Evolutionary conservation across 2,329 filamentous ascomycete genomes (phyloP).

Genomic region (Fusarium sp.): DNA sequence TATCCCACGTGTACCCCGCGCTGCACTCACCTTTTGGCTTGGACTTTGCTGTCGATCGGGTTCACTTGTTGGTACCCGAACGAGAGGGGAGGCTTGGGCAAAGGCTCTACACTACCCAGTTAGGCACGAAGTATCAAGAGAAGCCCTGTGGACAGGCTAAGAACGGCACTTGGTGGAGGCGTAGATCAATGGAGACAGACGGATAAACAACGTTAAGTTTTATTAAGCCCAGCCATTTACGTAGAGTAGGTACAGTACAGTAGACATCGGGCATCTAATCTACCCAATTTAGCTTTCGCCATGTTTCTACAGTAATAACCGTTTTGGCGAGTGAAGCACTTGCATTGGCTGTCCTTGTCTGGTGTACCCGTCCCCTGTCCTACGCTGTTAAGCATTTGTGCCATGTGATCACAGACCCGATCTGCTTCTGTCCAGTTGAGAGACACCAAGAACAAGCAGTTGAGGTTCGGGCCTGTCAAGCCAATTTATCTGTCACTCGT

Average conservation of each 20-base stretch:
- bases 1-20: slow-evolving; percentile 42
- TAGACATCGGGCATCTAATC: slow-evolving; percentile 27
- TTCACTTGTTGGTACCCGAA: slow-evolving; percentile 38
- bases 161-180: slow-evolving; percentile 39
- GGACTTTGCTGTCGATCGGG: slow-evolving; percentile 27
- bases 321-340: slow-evolving; percentile 18
- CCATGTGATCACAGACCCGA: slow-evolving; percentile 23
- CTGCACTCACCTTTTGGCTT: slow-evolving; percentile 30
- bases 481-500: slow-evolving; percentile 20
- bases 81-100: slow-evolving; percentile 27
- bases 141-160: slow-evolving; percentile 8
- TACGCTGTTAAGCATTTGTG: slow-evolving; percentile 30
- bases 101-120: slow-evolving; percentile 23
- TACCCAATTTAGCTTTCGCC: slow-evolving; percentile 14
- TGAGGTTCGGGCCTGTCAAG: slow-evolving; percentile 18
- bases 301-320: slow-evolving; percentile 7
- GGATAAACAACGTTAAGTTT: background rate
- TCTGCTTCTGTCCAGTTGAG: slow-evolving; percentile 1
- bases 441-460: background rate
- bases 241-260: background rate
- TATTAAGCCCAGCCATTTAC: background rate
- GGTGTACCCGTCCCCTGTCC: slow-evolving; percentile 21
- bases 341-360: slow-evolving; percentile 23
- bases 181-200: slow-evolving; percentile 38
- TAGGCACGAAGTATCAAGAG: slow-evolving; percentile 32